Evolutionary conservation across 1,139 yeast genomes (phyloP), one percentile per base, ranked within the genome.

Genomic region (Scheffersomyces illinoinensis): DNA sequence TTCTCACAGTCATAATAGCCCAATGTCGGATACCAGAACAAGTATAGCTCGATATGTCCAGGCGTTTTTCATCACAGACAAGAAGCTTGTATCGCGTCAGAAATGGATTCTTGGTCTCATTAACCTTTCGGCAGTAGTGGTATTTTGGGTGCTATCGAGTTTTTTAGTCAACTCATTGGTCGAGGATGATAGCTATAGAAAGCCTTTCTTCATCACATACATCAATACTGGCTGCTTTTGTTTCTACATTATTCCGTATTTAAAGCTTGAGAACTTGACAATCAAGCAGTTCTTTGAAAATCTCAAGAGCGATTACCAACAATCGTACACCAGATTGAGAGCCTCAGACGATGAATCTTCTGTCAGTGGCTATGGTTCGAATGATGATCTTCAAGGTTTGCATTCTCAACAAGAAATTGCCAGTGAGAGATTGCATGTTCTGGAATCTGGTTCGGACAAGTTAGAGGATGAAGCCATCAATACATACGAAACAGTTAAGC

Each of bases 191-290:
- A 78, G 82, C 43, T 95, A 93, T 72, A 76, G 93, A 55, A 95
- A 95, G 73, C 99, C 99, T n/a, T 93, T 92, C 70, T 85, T 93
- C 64, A 90, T 95, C 65, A 95, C 99, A 1, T 95, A 93, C 76
- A 73, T 93, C 63, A 95, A 93, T 75, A 93, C 98, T 0, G 88
- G 93, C 6, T 85, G 96, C 24, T 95, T 95, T 71, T 79, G 86
- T 14, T 78, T 95, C 57, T 95, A 93, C 71, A 77, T 95, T 56
- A 72, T 89, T 39, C 96, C 97, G 1, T 86, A 86, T 63, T 70
- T 83, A 62, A 68, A 70, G 61, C 64, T 63, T 59, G 67, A 69
- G 56, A 55, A 57, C 49, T 53, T 64, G 53, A 62, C 74, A 3
- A 55, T 74, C 21, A 48, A 56, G 3, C 68, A 71, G 57, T 78